Conservation (phyloP, 208 protist species). For the Novymonas esmeraldas region DNA sequence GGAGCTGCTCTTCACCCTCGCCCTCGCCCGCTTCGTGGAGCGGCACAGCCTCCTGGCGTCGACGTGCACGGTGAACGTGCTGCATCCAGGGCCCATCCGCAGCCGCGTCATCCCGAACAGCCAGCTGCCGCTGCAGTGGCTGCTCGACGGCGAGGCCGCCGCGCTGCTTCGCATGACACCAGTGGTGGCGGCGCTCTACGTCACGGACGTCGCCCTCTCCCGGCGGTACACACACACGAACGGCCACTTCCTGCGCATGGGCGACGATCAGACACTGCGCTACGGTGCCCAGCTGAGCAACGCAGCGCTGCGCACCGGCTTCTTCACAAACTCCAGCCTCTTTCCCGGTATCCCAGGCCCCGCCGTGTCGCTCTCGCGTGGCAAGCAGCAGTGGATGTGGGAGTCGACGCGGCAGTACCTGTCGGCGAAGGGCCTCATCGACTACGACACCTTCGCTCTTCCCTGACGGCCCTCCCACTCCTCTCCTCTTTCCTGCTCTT, state of each 20-base stretch:
- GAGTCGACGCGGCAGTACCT: slow-evolving; percentile 49
- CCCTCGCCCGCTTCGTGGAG: slow-evolving; percentile 51
- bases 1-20: slow-evolving; percentile 67
- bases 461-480: slow-evolving; percentile 7
- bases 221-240: slow-evolving; percentile 55
- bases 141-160: slow-evolving; percentile 43
- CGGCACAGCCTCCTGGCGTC: slow-evolving; percentile 40
- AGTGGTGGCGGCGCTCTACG: slow-evolving; percentile 56
- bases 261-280: slow-evolving; percentile 53
- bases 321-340: slow-evolving; percentile 58
- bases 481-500: slow-evolving; percentile 6
- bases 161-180: slow-evolving; percentile 58
- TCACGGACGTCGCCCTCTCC: slow-evolving; percentile 59
- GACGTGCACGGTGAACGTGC: slow-evolving; percentile 52
- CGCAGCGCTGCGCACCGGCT: slow-evolving; percentile 28
- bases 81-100: slow-evolving; percentile 60
- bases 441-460: slow-evolving; percentile 20
- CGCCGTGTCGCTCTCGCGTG: slow-evolving; percentile 42
- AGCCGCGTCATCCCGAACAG: slow-evolving; percentile 46
- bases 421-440: slow-evolving; percentile 24
- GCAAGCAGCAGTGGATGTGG: slow-evolving; percentile 54
- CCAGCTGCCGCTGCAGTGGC: slow-evolving; percentile 38
- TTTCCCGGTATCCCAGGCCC: slow-evolving; percentile 58
- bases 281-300: slow-evolving; percentile 34
- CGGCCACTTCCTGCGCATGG: slow-evolving; percentile 83